phyloP scores from a whole-genome alignment of 2,329 filamentous ascomycete genomes.

The Hypoxylon sp. region DNA sequence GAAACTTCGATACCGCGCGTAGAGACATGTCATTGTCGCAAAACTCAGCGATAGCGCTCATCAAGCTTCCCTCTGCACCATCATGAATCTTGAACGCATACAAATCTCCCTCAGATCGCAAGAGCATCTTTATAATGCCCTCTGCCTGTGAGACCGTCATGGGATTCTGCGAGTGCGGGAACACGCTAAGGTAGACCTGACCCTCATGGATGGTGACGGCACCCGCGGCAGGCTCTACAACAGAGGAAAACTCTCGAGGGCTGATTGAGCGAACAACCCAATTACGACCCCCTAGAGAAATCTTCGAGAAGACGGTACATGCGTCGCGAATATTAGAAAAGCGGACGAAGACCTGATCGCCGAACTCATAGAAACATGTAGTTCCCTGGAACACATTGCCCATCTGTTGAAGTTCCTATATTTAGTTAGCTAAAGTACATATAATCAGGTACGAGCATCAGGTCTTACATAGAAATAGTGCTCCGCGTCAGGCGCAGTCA shows the following conservation, averaged over 20 bases:
- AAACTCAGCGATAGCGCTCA: constrained; percentile 68
- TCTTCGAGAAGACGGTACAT: constrained; percentile 63
- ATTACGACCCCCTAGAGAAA: constrained; percentile 59
- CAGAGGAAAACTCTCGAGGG: constrained; percentile 61
- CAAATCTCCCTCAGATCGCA: constrained; percentile 65
- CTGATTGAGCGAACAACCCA: constrained; percentile 65
- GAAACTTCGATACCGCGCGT: constrained; percentile 59
- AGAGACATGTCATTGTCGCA: constrained; percentile 64
- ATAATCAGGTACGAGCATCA: neutral
- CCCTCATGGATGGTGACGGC: constrained; percentile 66
- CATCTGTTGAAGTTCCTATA: constrained; percentile 59
- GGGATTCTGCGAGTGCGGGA: constrained; percentile 48
- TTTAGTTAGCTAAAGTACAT: constrained; percentile 35
- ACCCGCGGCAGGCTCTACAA: constrained; percentile 51
- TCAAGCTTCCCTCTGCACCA: constrained; percentile 59
- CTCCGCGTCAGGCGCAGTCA: constrained; percentile 59
- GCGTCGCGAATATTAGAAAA: constrained; percentile 75
- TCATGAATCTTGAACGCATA: constrained; percentile 65
- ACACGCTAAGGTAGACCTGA: constrained; percentile 67
- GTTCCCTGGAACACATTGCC: constrained; percentile 57
- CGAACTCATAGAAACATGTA: constrained; percentile 55
- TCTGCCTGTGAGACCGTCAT: constrained; percentile 54
- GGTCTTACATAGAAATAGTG: constrained; percentile 62
- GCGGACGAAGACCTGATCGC: constrained; percentile 65
- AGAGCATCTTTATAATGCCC: constrained; percentile 57